These are phyloP conservation scores for Erigeron philadelphicus DNA, from an alignment of 140 eudicot genomes.

Conservation along the genomic window DNA sequence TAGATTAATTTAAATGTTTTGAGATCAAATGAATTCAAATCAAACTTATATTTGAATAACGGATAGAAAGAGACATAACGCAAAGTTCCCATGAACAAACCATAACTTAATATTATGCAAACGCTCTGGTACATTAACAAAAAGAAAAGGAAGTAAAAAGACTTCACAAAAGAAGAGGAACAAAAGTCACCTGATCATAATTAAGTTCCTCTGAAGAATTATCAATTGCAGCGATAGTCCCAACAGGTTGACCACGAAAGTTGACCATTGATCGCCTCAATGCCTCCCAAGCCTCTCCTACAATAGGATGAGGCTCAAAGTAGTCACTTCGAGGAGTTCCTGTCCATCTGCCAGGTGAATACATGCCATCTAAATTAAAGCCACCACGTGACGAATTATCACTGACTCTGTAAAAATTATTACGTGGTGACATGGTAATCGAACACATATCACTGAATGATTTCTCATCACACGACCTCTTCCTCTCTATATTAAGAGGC, in stretches of 20 bases:
- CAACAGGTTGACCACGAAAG: constrained; percentile 80
- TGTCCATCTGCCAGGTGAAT: constrained; percentile 73
- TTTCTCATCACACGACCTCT: constrained; percentile 78
- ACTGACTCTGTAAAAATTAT: constrained; percentile 40
- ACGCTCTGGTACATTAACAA: neutral
- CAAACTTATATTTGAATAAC: neutral
- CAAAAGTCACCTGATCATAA: constrained; percentile 68
- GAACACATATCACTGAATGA: constrained; percentile 70
- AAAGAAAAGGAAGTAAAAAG: neutral
- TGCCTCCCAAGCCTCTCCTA: constrained; percentile 92
- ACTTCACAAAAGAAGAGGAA: neutral
- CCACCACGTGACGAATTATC: constrained; percentile 53
- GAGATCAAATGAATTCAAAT: neutral
- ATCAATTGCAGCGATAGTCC: constrained; percentile 90
- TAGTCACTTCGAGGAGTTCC: constrained; percentile 58
- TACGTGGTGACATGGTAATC: constrained; percentile 55
- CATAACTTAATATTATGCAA: neutral
- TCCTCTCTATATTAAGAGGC: constrained; percentile 61
- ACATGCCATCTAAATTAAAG: constrained; percentile 46
- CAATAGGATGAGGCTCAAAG: constrained; percentile 76
- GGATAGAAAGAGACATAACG: neutral
- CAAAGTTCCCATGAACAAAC: neutral
- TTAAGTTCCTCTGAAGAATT: constrained; percentile 79
- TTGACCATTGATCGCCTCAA: constrained; percentile 73
- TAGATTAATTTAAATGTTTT: neutral